A percentile compares a stretch with the other conserved stretches of the same genome.
Evolutionary conservation across 2,329 filamentous ascomycete species (phyloP).

Genomic region (Xylariaceae sp.): DNA sequence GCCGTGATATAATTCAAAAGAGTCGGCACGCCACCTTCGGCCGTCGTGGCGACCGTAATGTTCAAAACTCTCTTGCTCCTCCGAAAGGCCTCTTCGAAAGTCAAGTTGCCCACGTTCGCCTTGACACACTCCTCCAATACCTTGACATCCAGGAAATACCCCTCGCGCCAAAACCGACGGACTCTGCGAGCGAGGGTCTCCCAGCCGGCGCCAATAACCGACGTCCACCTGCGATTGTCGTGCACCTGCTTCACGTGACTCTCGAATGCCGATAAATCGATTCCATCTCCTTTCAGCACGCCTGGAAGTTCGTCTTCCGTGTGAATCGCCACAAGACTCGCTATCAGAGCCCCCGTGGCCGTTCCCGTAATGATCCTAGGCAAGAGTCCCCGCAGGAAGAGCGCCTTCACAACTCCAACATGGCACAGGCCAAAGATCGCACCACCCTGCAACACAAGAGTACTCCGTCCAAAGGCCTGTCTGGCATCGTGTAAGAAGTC

Average conservation of each 20-base stretch:
- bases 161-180: slow-evolving; percentile 64
- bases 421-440: slow-evolving; percentile 90
- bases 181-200: slow-evolving; percentile 62
- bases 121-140: slow-evolving; percentile 80
- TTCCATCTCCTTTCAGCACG: slow-evolving; percentile 71
- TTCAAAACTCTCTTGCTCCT: slow-evolving; percentile 83
- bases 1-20: slow-evolving; percentile 89
- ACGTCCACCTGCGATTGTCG: slow-evolving; percentile 30
- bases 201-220: slow-evolving; percentile 41
- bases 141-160: slow-evolving; percentile 76
- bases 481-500: slow-evolving; percentile 82
- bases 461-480: slow-evolving; percentile 81
- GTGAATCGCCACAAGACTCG: slow-evolving; percentile 80
- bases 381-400: slow-evolving; percentile 73
- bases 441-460: slow-evolving; percentile 80
- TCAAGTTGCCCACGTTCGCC: slow-evolving; percentile 80
- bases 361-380: slow-evolving; percentile 90
- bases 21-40: slow-evolving; percentile 70
- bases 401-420: slow-evolving; percentile 80
- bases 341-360: slow-evolving; percentile 83
- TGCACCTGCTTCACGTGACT: slow-evolving; percentile 33
- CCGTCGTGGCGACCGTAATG: slow-evolving; percentile 78
- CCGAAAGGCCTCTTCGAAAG: slow-evolving; percentile 87
- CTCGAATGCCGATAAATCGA: slow-evolving; percentile 77
- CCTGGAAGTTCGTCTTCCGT: slow-evolving; percentile 76